These are phyloP conservation scores for Aspergillus incahuasiensis DNA, from an alignment of 495 filamentous ascomycete species.

Conservation along the genomic window DNA sequence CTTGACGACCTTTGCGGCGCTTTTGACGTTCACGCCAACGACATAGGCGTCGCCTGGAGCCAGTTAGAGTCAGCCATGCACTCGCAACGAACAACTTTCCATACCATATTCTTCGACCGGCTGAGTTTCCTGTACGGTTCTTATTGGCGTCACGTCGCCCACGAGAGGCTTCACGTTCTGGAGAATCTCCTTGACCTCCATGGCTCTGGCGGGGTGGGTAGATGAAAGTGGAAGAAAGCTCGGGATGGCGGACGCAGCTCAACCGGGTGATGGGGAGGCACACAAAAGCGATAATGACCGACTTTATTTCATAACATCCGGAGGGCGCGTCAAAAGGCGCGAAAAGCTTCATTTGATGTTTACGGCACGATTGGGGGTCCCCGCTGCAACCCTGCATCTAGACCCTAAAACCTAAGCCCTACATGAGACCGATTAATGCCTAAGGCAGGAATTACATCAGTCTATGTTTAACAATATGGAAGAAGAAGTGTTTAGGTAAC, in stretches of 20 bases:
- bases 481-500: not conserved
- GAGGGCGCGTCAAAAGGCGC: not conserved
- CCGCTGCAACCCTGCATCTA: constrained; percentile 18
- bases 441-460: constrained; percentile 7
- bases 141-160: constrained; percentile 34
- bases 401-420: constrained; percentile 30
- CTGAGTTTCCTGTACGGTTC: constrained; percentile 39
- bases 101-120: constrained; percentile 38
- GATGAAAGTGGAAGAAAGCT: not conserved
- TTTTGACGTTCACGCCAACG: constrained; percentile 41
- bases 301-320: not conserved
- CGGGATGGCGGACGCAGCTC: not conserved
- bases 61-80: not conserved
- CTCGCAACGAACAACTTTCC: not conserved
- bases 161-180: constrained; percentile 24
- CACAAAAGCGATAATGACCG: not conserved
- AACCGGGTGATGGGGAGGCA: not conserved
- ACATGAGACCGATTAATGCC: not conserved
- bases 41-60: constrained; percentile 38
- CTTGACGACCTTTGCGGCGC: constrained; percentile 46
- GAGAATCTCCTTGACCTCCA: constrained; percentile 25
- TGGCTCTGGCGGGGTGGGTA: constrained; percentile 8
- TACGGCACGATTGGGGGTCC: not conserved
- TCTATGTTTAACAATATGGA: not conserved
- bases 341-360: no score